A percentile compares a stretch with the other conserved stretches of the same genome.
phyloP scores from a whole-genome alignment of 352 stramenopile species.

The Phytophthora palmivora region DNA sequence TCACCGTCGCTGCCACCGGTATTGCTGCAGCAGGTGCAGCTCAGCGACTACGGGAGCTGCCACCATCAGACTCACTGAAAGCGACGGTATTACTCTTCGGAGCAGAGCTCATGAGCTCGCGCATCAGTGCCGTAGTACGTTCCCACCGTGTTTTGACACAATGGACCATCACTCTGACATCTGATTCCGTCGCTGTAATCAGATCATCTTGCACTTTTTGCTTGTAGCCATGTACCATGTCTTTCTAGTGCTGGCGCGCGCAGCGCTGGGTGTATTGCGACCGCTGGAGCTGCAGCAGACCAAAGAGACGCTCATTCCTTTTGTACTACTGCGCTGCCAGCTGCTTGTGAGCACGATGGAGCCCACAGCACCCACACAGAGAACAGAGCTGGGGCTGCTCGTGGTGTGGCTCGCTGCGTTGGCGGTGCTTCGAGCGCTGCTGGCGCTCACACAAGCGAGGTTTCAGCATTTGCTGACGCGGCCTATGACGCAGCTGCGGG shows the following conservation, averaged over 20 bases:
- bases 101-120: slow-evolving; percentile 58
- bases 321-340: slow-evolving; percentile 75
- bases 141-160: slow-evolving; percentile 13
- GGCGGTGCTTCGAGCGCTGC: slow-evolving; percentile 64
- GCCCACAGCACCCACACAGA: slow-evolving; percentile 26
- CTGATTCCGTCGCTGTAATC: slow-evolving; percentile 13
- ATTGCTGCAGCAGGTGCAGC: slow-evolving; percentile 57
- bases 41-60: slow-evolving; percentile 41
- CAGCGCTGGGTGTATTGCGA: slow-evolving; percentile 56
- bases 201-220: slow-evolving; percentile 81
- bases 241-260: slow-evolving; percentile 58
- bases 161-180: slow-evolving; percentile 30
- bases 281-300: slow-evolving; percentile 76
- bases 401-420: slow-evolving; percentile 74
- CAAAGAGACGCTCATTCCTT: slow-evolving; percentile 83
- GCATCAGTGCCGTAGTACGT: slow-evolving; percentile 62
- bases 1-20: slow-evolving; percentile 64
- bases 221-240: slow-evolving; percentile 71
- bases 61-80: slow-evolving; percentile 15
- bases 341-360: slow-evolving; percentile 78
- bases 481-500: slow-evolving; percentile 60
- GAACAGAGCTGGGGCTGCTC: slow-evolving; percentile 53
- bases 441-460: slow-evolving; percentile 64
- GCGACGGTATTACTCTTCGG: slow-evolving; percentile 34
- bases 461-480: slow-evolving; percentile 76